phyloP scores from a whole-genome alignment of 305 asterid genomes.

The Solanum hybrid region DNA sequence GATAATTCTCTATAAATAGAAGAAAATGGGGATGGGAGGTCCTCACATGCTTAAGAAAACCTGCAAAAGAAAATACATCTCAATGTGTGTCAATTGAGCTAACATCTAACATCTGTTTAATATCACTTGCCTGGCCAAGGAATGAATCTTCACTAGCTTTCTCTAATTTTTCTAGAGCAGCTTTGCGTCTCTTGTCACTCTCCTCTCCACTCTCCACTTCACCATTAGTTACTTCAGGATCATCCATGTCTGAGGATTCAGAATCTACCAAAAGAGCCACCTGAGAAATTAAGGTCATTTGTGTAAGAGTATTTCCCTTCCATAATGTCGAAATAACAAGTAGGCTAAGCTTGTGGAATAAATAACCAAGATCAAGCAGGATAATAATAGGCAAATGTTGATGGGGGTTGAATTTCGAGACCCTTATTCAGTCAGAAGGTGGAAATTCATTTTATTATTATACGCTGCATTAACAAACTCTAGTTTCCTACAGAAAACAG shows the following conservation, averaged over 20 bases:
- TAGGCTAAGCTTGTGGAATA: background rate
- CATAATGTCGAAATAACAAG: background rate
- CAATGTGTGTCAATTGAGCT: background rate
- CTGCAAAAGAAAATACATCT: background rate
- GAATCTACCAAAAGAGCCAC: constrained; percentile 35
- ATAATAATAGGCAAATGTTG: background rate
- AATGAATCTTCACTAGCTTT: constrained; percentile 81
- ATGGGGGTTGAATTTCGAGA: background rate
- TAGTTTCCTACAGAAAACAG: background rate
- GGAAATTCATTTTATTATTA: background rate
- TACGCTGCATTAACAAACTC: background rate
- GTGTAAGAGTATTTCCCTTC: constrained; percentile 6
- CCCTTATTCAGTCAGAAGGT: background rate
- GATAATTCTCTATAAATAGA: background rate
- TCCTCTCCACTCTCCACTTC: constrained; percentile 67
- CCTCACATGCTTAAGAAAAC: background rate
- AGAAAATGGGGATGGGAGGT: background rate
- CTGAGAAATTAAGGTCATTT: background rate
- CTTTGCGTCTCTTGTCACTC: constrained; percentile 48
- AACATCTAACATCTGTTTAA: background rate
- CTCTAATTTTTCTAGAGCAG: constrained; percentile 67
- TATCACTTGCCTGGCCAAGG: constrained; percentile 68
- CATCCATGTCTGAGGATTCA: constrained; percentile 47
- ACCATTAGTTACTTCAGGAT: constrained; percentile 23
- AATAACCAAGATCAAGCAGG: background rate